These are phyloP conservation scores for Tilletia horrida DNA, from an alignment of 1,284 basidiomycete genomes.

Conservation along the genomic window DNA sequence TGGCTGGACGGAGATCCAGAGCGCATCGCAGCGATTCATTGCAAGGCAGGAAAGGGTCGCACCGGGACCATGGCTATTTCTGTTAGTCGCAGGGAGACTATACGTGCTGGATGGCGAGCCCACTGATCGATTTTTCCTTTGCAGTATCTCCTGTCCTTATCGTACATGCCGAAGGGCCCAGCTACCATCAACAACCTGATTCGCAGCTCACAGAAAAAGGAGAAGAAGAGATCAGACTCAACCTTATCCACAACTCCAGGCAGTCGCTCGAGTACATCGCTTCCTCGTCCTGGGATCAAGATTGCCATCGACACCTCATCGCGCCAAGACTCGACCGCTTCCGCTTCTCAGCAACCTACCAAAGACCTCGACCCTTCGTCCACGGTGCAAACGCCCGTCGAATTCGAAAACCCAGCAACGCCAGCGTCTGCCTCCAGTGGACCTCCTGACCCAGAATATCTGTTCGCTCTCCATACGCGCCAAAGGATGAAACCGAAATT, in stretches of 20 bases:
- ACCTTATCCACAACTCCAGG: not conserved
- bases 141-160: not conserved
- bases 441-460: conserved; percentile 20
- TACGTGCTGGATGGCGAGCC: no score
- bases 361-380: no score
- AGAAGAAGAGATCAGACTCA: not conserved
- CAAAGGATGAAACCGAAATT: conserved; percentile 38
- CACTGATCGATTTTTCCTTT: not conserved
- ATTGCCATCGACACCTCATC: conserved; percentile 22
- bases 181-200: conserved; percentile 5
- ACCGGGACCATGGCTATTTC: conserved; percentile 46
- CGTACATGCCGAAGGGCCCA: conserved; percentile 7
- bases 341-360: no score
- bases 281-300: conserved; percentile 8
- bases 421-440: conserved; percentile 2
- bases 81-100: conserved; percentile 22
- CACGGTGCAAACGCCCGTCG: no score
- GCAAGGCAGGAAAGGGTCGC: conserved; percentile 64
- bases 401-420: not conserved
- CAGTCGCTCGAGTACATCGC: conserved; percentile 20
- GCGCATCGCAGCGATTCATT: conserved; percentile 77
- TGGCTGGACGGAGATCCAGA: conserved; percentile 71
- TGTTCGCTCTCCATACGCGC: conserved; percentile 45
- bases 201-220: not conserved
- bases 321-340: no score